Percentiles rank a stretch among this genome's conserved stretches.
phyloP scores from a whole-genome alignment of 495 filamentous ascomycete species.

The Lophiotrema nucula region DNA sequence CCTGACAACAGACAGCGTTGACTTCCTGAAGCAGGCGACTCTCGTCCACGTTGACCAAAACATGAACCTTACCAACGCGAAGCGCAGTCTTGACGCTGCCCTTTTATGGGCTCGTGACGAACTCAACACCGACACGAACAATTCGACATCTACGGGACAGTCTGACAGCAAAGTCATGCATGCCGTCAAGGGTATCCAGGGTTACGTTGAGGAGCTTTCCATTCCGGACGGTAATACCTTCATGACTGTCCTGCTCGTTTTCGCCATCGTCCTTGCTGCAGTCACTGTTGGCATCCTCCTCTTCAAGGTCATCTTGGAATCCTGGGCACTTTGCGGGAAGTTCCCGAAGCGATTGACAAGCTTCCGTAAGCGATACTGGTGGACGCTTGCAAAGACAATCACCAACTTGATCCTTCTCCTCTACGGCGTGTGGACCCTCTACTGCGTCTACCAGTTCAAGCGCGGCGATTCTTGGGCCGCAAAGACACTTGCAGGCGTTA shows the following conservation, averaged over 20 bases:
- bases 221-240: slow-evolving; percentile 91
- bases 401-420: slow-evolving; percentile 88
- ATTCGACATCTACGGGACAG: slow-evolving; percentile 21
- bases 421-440: slow-evolving; percentile 93
- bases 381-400: slow-evolving; percentile 79
- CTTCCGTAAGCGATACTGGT: slow-evolving; percentile 97
- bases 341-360: slow-evolving; percentile 78
- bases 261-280: slow-evolving; percentile 79
- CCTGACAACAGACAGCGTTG: slow-evolving; percentile 72
- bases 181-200: slow-evolving; percentile 67
- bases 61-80: slow-evolving; percentile 46
- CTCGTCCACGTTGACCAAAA: slow-evolving; percentile 60
- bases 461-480: slow-evolving; percentile 95
- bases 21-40: slow-evolving; percentile 70
- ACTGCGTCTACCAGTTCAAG: slow-evolving; percentile 93
- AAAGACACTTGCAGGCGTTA: slow-evolving; percentile 78
- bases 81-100: slow-evolving; percentile 55
- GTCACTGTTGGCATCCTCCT: slow-evolving; percentile 85
- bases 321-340: slow-evolving; percentile 84
- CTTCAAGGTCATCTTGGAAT: slow-evolving; percentile 87
- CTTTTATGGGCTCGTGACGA: slow-evolving; percentile 54
- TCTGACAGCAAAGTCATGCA: slow-evolving; percentile 47
- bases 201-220: slow-evolving; percentile 70
- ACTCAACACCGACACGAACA: slow-evolving; percentile 48
- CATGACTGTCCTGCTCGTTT: slow-evolving; percentile 90